Evolutionary conservation across 805 yeast genomes (phyloP).

Genomic region (Candida chilensis): DNA sequence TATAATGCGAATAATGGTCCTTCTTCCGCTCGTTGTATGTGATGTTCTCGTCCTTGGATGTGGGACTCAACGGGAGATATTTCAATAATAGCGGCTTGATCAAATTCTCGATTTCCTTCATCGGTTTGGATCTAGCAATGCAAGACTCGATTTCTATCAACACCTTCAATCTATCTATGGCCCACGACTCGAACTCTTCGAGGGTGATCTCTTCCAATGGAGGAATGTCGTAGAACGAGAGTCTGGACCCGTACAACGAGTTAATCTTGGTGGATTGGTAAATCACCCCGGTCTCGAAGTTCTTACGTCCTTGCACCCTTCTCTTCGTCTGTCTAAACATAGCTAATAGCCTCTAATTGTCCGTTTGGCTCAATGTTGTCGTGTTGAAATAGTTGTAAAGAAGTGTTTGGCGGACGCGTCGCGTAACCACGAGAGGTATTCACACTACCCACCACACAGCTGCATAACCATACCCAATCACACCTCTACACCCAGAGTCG

Average conservation of each 20-base stretch:
- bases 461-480: neutral
- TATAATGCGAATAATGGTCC: slow-evolving; percentile 89
- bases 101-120: slow-evolving; percentile 55
- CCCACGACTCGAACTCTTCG: slow-evolving; percentile 94
- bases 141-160: slow-evolving; percentile 79
- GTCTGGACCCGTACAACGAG: slow-evolving; percentile 43
- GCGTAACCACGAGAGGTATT: neutral
- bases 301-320: slow-evolving; percentile 65
- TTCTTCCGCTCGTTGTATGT: slow-evolving; percentile 59
- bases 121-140: slow-evolving; percentile 49
- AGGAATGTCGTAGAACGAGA: slow-evolving; percentile 69
- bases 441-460: neutral
- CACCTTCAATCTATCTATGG: slow-evolving; percentile 80
- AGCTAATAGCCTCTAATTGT: neutral
- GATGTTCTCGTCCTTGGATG: slow-evolving; percentile 21
- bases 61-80: slow-evolving; percentile 53
- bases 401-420: neutral
- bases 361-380: too few species aligned
- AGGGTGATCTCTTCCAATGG: slow-evolving; percentile 83
- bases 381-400: neutral
- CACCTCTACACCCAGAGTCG: neutral
- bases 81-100: slow-evolving; percentile 60
- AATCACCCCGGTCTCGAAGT: slow-evolving; percentile 29
- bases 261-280: slow-evolving; percentile 18
- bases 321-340: slow-evolving; percentile 74